Evolutionary conservation across 2,329 filamentous ascomycete genomes (phyloP).

Genomic region (Thermoascus crustaceus): DNA sequence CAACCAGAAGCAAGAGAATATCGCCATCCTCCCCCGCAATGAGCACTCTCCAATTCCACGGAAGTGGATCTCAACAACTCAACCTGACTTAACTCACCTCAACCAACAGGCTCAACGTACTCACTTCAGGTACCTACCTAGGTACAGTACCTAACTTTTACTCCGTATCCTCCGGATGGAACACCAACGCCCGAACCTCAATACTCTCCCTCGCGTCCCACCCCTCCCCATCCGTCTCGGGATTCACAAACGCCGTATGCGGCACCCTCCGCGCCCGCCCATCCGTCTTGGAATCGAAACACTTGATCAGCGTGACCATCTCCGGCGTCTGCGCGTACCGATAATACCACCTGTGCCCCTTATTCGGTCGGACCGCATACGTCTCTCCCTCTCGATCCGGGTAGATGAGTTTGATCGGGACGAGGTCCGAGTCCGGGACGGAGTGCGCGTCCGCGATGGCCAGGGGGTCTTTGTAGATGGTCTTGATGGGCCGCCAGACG

Average conservation of each 20-base stretch:
- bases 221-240: conserved; percentile 33
- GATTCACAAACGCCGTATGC: conserved; percentile 49
- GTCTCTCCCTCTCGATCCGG: conserved; percentile 46
- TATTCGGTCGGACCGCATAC: conserved; percentile 37
- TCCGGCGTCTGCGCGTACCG: conserved; percentile 44
- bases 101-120: no score
- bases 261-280: conserved; percentile 46
- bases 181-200: conserved; percentile 49
- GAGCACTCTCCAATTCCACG: no score
- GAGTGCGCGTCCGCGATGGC: conserved; percentile 45
- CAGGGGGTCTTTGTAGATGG: conserved; percentile 47
- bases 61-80: no score
- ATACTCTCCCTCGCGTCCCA: conserved; percentile 43
- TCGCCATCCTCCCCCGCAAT: no score
- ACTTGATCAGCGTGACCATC: conserved; percentile 54
- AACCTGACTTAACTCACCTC: no score
- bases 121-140: not conserved
- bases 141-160: conserved; percentile 4
- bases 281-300: conserved; percentile 52
- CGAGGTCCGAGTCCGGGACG: conserved; percentile 44
- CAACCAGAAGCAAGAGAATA: no score
- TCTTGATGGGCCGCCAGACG: conserved; percentile 44
- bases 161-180: conserved; percentile 36
- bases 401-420: conserved; percentile 44
- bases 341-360: conserved; percentile 46